A percentile compares a stretch with the other conserved stretches of the same genome.
Conservation (phyloP, 169 alveolate species). For the Eimeria acervulina region DNA sequence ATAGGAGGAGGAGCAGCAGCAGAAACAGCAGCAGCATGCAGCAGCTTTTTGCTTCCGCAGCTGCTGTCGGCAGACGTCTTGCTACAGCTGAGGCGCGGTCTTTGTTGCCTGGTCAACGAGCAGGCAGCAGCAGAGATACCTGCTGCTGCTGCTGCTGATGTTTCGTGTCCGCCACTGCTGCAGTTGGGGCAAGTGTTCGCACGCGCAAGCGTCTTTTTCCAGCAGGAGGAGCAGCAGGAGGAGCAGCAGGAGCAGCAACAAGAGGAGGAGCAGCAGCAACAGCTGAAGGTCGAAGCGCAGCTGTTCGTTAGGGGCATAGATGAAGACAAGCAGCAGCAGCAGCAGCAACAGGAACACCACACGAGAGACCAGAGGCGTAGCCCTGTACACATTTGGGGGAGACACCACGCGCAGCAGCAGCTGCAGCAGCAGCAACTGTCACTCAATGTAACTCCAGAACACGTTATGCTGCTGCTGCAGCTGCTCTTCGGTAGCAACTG, state of each 20-base stretch:
- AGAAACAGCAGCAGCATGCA: neutral
- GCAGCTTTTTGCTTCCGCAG: slow-evolving; percentile 41
- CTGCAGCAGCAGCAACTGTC: slow-evolving; percentile 70
- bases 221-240: slow-evolving; percentile 50
- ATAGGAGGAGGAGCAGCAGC: slow-evolving; percentile 55
- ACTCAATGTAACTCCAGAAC: slow-evolving; percentile 16
- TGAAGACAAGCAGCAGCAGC: slow-evolving; percentile 9
- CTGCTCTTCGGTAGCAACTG: slow-evolving; percentile 48
- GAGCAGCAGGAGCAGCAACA: slow-evolving; percentile 2
- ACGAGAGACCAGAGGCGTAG: slow-evolving; percentile 9
- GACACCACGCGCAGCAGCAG: slow-evolving; percentile 35
- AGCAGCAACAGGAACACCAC: slow-evolving; percentile 42
- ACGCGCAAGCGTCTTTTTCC: neutral
- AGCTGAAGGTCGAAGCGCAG: slow-evolving; percentile 16
- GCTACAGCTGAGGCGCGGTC: slow-evolving; percentile 68
- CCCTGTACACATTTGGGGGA: neutral
- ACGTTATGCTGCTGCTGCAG: slow-evolving; percentile 47
- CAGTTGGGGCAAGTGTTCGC: slow-evolving; percentile 59
- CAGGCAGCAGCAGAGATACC: neutral
- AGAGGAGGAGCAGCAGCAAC: slow-evolving; percentile 52
- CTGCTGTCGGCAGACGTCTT: slow-evolving; percentile 63
- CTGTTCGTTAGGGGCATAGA: slow-evolving; percentile 46
- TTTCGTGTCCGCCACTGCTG: slow-evolving; percentile 45
- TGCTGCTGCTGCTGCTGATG: slow-evolving; percentile 20
- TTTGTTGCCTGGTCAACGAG: slow-evolving; percentile 54